Evolutionary conservation across 345 rosid species (phyloP), one percentile per base, ranked within the genome.

Genomic region (Chamaenerion angustifolium): DNA sequence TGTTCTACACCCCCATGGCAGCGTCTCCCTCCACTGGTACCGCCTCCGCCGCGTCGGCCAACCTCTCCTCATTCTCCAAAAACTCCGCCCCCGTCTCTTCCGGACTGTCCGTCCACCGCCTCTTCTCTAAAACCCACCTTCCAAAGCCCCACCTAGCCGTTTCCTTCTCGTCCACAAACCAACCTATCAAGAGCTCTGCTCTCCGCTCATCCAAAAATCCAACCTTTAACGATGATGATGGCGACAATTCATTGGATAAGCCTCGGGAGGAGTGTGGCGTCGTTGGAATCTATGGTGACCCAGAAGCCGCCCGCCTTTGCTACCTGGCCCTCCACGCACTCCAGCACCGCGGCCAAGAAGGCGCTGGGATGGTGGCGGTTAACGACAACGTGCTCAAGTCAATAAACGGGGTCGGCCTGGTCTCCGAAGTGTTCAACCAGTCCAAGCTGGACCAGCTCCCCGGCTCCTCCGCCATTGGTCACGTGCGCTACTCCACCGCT

Each of bases 331-430:
- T 92, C 23, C 98, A 87, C 56, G 93, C 96, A 11, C 75, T 92
- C 54, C 98, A 92, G 51, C 98, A 92, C 53, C 93, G 98, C 41
- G 98, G 98, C 7, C 98, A 92, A 58, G 98, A 92, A 73, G 98
- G 98, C 16, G 98, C 98, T 49, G 98, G 98, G 57, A 92, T 92
- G 51, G 98, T 92, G 16, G 70, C 98, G 1, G 95, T 87, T 10
- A 70, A 74, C 19, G 56, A 77, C 17, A 72, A 80, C 16, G 84
- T 87, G 27, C 76, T 87, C 42, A 93, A 92, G 59, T 73, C 96
- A 2, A 59, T 92, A 46, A 92, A 96, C 14, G 98, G 98, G 25
- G 83, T 92, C 53, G 98, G 98, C 3, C 78, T 92, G 17, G 98
- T 92, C 40, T 82, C 95, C 35, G 98, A 92, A 4, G 98, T 92